A percentile compares a stretch with the other conserved stretches of the same genome.
phyloP scores from a whole-genome alignment of 495 filamentous ascomycete species.

The Hamigera avellanea region DNA sequence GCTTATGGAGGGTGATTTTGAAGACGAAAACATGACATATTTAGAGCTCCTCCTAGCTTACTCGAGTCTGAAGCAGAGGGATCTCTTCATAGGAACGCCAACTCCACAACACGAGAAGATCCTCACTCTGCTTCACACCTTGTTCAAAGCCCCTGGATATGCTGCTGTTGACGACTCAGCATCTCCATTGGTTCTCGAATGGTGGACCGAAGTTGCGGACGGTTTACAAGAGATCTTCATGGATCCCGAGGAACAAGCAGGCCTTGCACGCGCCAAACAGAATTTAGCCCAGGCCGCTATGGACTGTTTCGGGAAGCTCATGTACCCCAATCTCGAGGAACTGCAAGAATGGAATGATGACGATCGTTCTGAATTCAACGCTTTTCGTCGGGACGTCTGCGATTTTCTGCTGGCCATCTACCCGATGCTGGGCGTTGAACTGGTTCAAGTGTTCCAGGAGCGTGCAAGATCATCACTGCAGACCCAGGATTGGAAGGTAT shows the following conservation, averaged over 20 bases:
- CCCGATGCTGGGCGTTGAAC: conserved; percentile 49
- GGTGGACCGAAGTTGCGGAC: conserved; percentile 56
- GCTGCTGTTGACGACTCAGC: conserved; percentile 68
- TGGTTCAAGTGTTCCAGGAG: conserved; percentile 61
- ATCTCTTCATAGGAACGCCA: conserved; percentile 19
- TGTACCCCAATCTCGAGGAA: conserved; percentile 21
- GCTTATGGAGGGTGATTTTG: conserved; percentile 48
- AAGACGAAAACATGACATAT: conserved; percentile 55
- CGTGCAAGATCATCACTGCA: conserved; percentile 48
- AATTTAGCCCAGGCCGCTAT: conserved; percentile 26
- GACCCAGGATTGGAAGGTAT: conserved; percentile 54
- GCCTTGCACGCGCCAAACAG: conserved; percentile 17
- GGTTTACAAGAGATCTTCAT: conserved; percentile 20
- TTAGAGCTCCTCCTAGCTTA: conserved; percentile 61
- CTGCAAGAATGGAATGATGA: conserved; percentile 54
- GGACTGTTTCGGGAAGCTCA: conserved; percentile 26
- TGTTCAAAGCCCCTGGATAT: conserved; percentile 61
- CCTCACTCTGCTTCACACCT: conserved; percentile 42
- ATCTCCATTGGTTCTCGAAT: conserved; percentile 66
- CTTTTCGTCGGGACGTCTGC: conserved; percentile 68
- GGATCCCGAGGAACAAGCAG: conserved; percentile 13
- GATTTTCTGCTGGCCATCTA: conserved; percentile 74
- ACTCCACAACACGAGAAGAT: conserved; percentile 22
- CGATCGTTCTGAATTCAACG: conserved; percentile 57
- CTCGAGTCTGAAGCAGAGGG: conserved; percentile 21